Conservation (phyloP, 192 early-diverging fungal species). For the Mortierella hygrophila region DNA sequence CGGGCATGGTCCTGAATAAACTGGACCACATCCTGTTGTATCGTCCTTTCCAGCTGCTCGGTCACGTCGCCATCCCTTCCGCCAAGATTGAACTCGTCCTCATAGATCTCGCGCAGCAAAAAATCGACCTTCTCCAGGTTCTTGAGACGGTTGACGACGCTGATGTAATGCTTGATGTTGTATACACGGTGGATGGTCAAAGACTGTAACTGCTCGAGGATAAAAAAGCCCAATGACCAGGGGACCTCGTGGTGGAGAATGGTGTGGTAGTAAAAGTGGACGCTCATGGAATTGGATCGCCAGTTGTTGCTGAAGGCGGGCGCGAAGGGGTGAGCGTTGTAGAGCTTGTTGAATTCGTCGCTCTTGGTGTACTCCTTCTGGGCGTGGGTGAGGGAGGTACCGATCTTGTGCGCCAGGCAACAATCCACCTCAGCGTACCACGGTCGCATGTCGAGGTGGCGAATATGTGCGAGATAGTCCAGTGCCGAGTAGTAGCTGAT, state of each 20-base stretch:
- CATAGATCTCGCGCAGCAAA: background rate
- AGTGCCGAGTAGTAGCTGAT: background rate
- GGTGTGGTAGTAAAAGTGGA: background rate
- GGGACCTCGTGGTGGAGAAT: slow-evolving; percentile 3
- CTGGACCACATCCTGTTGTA: background rate
- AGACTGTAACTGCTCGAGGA: background rate
- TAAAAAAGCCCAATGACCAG: background rate
- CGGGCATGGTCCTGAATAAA: background rate
- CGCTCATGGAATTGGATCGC: background rate
- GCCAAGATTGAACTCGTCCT: background rate
- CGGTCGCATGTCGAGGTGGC: background rate
- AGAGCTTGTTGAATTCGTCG: background rate
- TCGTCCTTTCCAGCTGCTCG: background rate
- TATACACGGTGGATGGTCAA: background rate
- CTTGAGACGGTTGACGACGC: background rate
- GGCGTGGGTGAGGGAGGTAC: background rate
- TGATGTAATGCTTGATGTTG: background rate
- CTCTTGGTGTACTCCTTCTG: background rate
- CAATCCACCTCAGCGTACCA: background rate
- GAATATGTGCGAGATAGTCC: background rate
- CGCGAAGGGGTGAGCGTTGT: background rate
- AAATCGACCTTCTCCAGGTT: background rate
- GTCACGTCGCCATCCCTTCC: background rate
- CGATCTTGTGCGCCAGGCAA: background rate
- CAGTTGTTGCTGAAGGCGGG: background rate